A percentile compares a stretch with the other conserved stretches of the same genome.
Conservation (phyloP, 352 stramenopile genomes). For the Aphanomyces stellatus region DNA sequence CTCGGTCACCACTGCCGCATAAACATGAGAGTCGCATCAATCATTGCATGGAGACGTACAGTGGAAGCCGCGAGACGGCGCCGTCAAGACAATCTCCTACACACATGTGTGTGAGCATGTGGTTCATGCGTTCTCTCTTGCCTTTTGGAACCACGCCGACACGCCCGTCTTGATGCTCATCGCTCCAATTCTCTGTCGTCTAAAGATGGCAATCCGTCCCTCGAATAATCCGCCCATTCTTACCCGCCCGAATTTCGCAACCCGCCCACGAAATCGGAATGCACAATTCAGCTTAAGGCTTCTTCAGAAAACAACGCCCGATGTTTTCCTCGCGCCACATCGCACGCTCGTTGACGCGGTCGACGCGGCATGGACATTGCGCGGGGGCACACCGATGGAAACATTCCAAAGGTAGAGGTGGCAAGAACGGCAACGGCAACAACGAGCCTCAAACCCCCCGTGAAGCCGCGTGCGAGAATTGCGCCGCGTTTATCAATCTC, state of each 20-base stretch:
- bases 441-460: too few relatives aligned
- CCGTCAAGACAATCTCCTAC: conserved; percentile 67
- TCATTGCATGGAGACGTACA: conserved; percentile 27
- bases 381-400: too few relatives aligned
- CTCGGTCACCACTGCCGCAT: conserved; percentile 54
- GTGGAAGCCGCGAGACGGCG: conserved; percentile 72
- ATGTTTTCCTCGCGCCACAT: too few relatives aligned
- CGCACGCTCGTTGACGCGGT: too few relatives aligned
- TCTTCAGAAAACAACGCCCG: too few relatives aligned
- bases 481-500: too few relatives aligned
- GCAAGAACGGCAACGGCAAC: too few relatives aligned
- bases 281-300: neutral
- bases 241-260: neutral
- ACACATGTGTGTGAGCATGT: too few relatives aligned
- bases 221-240: neutral
- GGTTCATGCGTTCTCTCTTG: neutral
- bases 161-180: conserved; percentile 19
- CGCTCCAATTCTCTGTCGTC: neutral
- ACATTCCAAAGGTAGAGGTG: too few relatives aligned
- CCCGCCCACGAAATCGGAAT: neutral
- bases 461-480: too few relatives aligned
- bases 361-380: too few relatives aligned
- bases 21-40: neutral
- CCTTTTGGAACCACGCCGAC: conserved; percentile 75
- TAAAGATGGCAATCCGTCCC: neutral